Evolutionary conservation across 2,329 filamentous ascomycete genomes (phyloP), one percentile per base, ranked within the genome.

Genomic region (Chrysoporthe cubensis): DNA sequence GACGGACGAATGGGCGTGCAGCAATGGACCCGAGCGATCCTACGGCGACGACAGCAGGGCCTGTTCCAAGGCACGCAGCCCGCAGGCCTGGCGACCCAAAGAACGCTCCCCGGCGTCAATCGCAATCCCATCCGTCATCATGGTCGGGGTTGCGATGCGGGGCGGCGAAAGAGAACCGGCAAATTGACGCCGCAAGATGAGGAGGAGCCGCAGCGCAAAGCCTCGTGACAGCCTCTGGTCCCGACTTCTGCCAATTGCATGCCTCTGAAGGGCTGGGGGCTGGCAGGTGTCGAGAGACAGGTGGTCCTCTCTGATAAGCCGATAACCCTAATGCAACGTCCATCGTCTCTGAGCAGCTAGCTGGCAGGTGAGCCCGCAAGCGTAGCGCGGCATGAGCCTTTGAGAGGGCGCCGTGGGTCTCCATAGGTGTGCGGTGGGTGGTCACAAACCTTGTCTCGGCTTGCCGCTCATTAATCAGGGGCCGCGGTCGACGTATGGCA

Each of bases 381-480:
- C 40, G 40, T 43, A 37, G 21, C 48, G 61, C 16, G 43, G 61
- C 46, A 50, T 52, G 26, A 34, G 46, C 43, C 21, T n/a, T 7
- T 32, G 21, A 32, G 8, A n/a, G 5, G 26, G 26, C 26, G 26
- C 26, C 26, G 26, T 54, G 26, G 50, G 50, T 54, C 50, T 11
- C 32, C 50, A 32, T 21, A 52, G 46, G 37, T 11, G n/a, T 26
- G 48, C 48, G 21, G 50, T 54, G 50, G 62, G 34, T 62, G 66
- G 66, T 58, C 58, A 57, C 50, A 52, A 65, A 14, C 66, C 63
- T 64, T 62, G 67, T 69, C 67, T 67, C 65, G 64, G 57, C 60
- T 69, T 64, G 66, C 67, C 67, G 67, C 65, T 21, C 58, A 67
- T 69, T 65, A 64, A 50, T 64, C 65, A 67, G 48, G 46, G 46